phyloP scores from a whole-genome alignment of 2,329 filamentous ascomycete genomes.

The Penicillium olsonii region DNA sequence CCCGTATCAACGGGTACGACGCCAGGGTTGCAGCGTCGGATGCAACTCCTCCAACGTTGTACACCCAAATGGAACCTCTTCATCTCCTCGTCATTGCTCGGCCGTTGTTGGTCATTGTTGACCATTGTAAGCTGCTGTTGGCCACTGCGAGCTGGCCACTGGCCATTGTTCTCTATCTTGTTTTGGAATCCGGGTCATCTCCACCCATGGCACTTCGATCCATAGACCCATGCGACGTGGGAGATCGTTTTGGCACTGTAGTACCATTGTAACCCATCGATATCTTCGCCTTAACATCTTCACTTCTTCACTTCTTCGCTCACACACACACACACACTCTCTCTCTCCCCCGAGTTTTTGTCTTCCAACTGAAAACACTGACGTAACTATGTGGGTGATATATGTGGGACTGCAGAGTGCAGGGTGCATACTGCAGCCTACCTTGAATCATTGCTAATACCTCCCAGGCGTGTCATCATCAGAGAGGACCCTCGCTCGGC shows the following conservation, averaged over 20 bases:
- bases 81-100: not conserved
- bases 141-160: too few relatives aligned
- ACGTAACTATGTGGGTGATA: slow-evolving; percentile 33
- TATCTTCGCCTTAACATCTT: not conserved
- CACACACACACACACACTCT: not conserved
- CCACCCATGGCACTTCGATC: too few relatives aligned
- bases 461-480: slow-evolving; percentile 76
- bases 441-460: slow-evolving; percentile 7
- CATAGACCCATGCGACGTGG: slow-evolving; percentile 16
- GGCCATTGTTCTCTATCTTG: too few relatives aligned
- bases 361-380: slow-evolving; percentile 22
- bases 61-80: slow-evolving; percentile 22
- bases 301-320: not conserved
- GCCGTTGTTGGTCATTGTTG: too few relatives aligned
- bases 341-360: slow-evolving; percentile 1
- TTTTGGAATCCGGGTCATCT: not conserved
- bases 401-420: not conserved
- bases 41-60: slow-evolving; percentile 27
- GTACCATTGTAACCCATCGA: slow-evolving; percentile 31
- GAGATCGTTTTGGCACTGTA: slow-evolving; percentile 24
- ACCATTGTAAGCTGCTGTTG: slow-evolving; percentile 10
- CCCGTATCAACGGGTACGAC: slow-evolving; percentile 17
- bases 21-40: slow-evolving; percentile 32
- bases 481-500: slow-evolving; percentile 69
- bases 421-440: too few relatives aligned